These are phyloP conservation scores for Trichoderma brevicompactum DNA, from an alignment of 2,329 filamentous ascomycete species.

Conservation along the genomic window DNA sequence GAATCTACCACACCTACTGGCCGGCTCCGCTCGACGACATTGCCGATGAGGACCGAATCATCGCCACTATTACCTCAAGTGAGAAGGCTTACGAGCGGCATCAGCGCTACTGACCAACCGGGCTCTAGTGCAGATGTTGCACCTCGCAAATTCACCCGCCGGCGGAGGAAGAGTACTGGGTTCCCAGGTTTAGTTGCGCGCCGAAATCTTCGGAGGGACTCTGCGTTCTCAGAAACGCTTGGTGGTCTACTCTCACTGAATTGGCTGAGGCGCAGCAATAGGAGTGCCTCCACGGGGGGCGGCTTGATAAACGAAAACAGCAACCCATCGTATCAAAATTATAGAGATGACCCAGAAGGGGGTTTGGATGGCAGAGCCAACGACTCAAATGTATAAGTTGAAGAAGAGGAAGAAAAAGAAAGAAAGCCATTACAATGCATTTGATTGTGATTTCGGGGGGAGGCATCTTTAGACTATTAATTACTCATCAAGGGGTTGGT, in stretches of 20 bases:
- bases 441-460: constrained; percentile 2
- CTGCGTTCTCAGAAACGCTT: constrained; percentile 54
- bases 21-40: constrained; percentile 54
- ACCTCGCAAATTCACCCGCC: constrained; percentile 44
- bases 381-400: constrained; percentile 44
- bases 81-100: constrained; percentile 41
- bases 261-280: constrained; percentile 52
- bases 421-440: constrained; percentile 1
- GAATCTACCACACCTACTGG: constrained; percentile 46
- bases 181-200: constrained; percentile 65
- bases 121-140: constrained; percentile 40
- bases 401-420: neutral
- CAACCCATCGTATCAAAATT: constrained; percentile 22
- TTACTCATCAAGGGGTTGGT: neutral
- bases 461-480: constrained; percentile 22
- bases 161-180: constrained; percentile 62
- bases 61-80: constrained; percentile 46
- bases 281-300: constrained; percentile 24
- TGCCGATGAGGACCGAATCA: constrained; percentile 49
- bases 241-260: constrained; percentile 58
- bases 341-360: constrained; percentile 33
- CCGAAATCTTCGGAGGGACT: constrained; percentile 46
- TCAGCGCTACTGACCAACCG: constrained; percentile 35
- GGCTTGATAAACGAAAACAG: constrained; percentile 18
- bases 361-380: constrained; percentile 30